Evolutionary conservation across 345 rosid genomes (phyloP), one percentile per base, ranked within the genome.

Genomic region (Camelina neglecta): DNA sequence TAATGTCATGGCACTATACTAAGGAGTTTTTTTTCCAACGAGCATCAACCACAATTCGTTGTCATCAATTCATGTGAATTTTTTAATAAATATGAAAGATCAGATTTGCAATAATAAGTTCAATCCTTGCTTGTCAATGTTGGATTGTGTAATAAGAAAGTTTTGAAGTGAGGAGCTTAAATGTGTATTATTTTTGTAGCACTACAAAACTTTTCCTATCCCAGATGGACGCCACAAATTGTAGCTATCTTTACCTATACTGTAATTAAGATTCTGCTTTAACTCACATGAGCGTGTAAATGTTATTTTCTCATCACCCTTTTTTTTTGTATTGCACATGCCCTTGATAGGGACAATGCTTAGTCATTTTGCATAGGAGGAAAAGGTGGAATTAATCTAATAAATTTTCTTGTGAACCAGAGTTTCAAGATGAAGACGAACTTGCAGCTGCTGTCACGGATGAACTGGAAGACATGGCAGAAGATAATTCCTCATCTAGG

Each of bases 401-500:
- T 29, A 72, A 59, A n/a, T 55, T 50, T 57, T 59, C 35, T 5
- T 72, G 41, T 78, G 39, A 20, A 42, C 75, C 84, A 87, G 97
- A 86, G 80, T 76, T 87, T 68, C 85, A 79, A 60, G 89, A 45
- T 74, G 93, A 83, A 65, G 93, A 82, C 67, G 97, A 84, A 57
- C 80, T 82, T 11, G 78, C 79, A 65, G 88, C 91, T 72, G 82
- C 67, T 73, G 82, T 86, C 60, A 67, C 84, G 24, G 93, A 81
- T 84, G 88, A 65, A 36, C 78, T 85, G 67, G 97, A 92, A 84
- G 93, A 89, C 61, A 82, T 87, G 69, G 77, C 84, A 75, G 96
- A 90, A 71, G 93, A 90, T 84, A 92, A 90, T 71, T 78, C 84
- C 79, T 89, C 97, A 39, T 92, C 97, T 69, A 88, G 99, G 97